These are phyloP conservation scores for Isoetes engelmannii DNA, from an alignment of 83 land plant species.

Conservation along the genomic window DNA sequence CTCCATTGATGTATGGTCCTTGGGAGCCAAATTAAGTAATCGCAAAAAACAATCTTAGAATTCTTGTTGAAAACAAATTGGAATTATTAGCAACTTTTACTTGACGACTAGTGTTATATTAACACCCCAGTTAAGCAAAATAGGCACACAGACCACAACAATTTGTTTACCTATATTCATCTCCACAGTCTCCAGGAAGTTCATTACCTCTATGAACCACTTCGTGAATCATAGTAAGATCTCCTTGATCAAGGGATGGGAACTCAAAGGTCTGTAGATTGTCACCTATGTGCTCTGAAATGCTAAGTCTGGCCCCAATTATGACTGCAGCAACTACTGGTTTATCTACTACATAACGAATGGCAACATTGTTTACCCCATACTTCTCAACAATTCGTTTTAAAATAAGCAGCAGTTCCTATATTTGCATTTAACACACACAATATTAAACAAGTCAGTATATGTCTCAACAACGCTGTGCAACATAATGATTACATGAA, in stretches of 20 bases:
- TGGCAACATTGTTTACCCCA: slow-evolving; percentile 28
- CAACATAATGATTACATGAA: slow-evolving; percentile 4
- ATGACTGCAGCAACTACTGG: slow-evolving; percentile 34
- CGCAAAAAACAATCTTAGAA: too few relatives aligned
- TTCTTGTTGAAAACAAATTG: too few relatives aligned
- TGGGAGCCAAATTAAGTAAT: too few relatives aligned
- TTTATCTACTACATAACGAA: slow-evolving; percentile 30
- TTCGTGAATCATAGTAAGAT: slow-evolving; percentile 23
- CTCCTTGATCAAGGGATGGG: slow-evolving; percentile 28
- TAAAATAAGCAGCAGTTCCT: slow-evolving; percentile 30
- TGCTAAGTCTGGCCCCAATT: slow-evolving; percentile 31
- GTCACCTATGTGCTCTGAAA: slow-evolving; percentile 33
- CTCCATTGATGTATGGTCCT: too few relatives aligned
- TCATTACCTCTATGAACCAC: slow-evolving; percentile 27
- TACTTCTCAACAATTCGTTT: slow-evolving; percentile 28
- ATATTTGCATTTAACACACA: too few relatives aligned
- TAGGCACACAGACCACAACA: too few relatives aligned
- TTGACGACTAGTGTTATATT: too few relatives aligned
- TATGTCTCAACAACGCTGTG: too few relatives aligned
- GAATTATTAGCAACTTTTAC: too few relatives aligned
- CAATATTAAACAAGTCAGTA: too few relatives aligned
- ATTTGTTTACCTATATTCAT: slow-evolving; percentile 36
- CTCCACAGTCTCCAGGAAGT: slow-evolving; percentile 33
- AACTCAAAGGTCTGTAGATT: slow-evolving; percentile 23
- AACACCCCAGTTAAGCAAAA: too few relatives aligned